Conservation (phyloP, 352 stramenopile species). For the Phytopythium sindhum region DNA sequence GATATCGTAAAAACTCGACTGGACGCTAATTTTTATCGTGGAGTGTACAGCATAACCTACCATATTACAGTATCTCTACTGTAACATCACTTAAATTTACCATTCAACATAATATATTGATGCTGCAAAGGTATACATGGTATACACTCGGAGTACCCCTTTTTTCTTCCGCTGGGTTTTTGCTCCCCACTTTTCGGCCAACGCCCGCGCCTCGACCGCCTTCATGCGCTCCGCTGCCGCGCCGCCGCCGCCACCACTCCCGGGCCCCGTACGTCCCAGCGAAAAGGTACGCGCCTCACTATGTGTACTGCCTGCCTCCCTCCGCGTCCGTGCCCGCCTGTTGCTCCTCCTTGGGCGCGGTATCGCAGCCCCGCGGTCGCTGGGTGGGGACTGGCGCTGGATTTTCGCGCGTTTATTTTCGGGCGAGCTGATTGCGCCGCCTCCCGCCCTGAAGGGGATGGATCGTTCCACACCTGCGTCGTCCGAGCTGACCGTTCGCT, state of each 20-base stretch:
- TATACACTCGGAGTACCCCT: no score
- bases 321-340: background rate
- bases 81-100: no score
- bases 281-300: background rate
- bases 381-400: no score
- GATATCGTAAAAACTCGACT: no score
- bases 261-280: background rate
- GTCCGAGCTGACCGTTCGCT: background rate
- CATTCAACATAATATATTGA: no score
- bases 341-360: background rate
- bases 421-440: background rate
- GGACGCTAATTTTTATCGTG: no score
- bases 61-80: no score
- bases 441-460: background rate
- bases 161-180: background rate
- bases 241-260: constrained; percentile 3
- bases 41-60: no score
- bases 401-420: background rate
- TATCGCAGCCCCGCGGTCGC: no score
- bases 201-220: background rate
- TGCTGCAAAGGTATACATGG: no score
- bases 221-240: constrained; percentile 3
- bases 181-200: background rate
- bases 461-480: background rate
- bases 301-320: no score